Conservation (phyloP, 1,284 basidiomycete species). For the Schizophyllum commune region DNA sequence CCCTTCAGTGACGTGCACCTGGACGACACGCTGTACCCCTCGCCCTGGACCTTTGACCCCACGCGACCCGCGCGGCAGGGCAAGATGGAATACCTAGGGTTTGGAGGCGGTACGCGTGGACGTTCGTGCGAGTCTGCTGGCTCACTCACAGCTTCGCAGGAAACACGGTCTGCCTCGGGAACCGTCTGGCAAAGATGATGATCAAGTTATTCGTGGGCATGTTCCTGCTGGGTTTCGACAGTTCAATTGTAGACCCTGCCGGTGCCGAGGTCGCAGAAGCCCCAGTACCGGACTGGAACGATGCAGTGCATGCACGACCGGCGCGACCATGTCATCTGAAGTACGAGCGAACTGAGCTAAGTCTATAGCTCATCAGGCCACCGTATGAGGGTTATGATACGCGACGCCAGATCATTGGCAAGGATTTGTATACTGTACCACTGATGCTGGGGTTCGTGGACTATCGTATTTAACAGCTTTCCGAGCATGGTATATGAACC, state of each 20-base stretch:
- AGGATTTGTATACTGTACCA: no score
- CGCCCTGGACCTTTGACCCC: conserved; percentile 71
- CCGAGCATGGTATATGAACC: no score
- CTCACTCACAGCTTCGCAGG: conserved; percentile 30
- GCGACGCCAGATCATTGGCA: no score
- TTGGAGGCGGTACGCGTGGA: conserved; percentile 59
- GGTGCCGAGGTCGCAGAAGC: conserved; percentile 36
- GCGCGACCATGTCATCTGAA: conserved; percentile 43
- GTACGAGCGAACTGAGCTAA: conserved; percentile 34
- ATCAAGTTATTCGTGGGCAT: conserved; percentile 61
- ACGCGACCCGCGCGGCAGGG: conserved; percentile 39
- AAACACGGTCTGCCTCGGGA: conserved; percentile 59
- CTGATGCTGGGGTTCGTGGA: no score
- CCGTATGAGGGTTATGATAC: not conserved
- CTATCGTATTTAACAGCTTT: no score
- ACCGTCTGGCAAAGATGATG: conserved; percentile 61
- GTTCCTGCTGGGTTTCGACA: conserved; percentile 53
- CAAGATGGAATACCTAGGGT: conserved; percentile 59
- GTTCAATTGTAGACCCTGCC: conserved; percentile 41
- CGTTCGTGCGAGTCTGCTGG: conserved; percentile 14
- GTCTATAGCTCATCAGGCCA: conserved; percentile 19
- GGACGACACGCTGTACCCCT: conserved; percentile 56
- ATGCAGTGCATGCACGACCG: conserved; percentile 59
- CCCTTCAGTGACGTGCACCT: conserved; percentile 73
- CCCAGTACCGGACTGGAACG: conserved; percentile 69